phyloP scores from a whole-genome alignment of 1,284 basidiomycete genomes.

The Pyrrhoderma lamaoense region DNA sequence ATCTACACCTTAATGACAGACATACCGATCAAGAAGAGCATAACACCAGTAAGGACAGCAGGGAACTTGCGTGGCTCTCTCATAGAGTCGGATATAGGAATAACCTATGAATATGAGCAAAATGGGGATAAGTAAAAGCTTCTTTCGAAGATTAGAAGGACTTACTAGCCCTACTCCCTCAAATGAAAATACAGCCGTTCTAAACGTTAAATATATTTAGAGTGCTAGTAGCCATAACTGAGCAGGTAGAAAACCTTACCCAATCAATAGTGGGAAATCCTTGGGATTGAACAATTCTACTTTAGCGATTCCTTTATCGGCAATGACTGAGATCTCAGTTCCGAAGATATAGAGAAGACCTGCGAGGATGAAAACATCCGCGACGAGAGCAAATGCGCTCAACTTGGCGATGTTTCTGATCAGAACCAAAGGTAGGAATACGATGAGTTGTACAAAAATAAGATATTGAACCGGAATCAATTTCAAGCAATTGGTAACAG shows the following conservation, averaged over 20 bases:
- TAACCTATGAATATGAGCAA: conserved; percentile 42
- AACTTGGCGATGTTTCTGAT: conserved; percentile 89
- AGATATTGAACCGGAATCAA: conserved; percentile 70
- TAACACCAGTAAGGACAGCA: conserved; percentile 80
- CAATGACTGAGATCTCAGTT: conserved; percentile 68
- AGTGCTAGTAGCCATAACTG: conserved; percentile 6
- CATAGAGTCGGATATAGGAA: conserved; percentile 98
- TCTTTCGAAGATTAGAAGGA: conserved; percentile 14
- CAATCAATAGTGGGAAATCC: conserved; percentile 89
- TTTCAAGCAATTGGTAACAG: conserved; percentile 73
- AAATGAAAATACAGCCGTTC: conserved; percentile 97
- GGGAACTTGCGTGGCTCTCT: conserved; percentile 92
- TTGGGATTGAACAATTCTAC: conserved; percentile 84
- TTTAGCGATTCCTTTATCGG: conserved; percentile 67
- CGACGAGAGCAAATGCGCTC: conserved; percentile 86
- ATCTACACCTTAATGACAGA: conserved; percentile 9
- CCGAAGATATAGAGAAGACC: conserved; percentile 84
- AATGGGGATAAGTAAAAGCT: too few species aligned
- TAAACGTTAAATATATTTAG: neutral
- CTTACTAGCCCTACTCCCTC: conserved; percentile 91
- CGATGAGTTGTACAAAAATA: conserved; percentile 76
- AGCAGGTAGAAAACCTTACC: conserved; percentile 41
- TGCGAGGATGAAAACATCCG: conserved; percentile 91
- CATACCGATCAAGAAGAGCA: conserved; percentile 71
- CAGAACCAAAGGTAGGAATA: conserved; percentile 85